These are phyloP conservation scores for Persicaria maculosa DNA, from an alignment of 148 eudicot species.

Conservation along the genomic window DNA sequence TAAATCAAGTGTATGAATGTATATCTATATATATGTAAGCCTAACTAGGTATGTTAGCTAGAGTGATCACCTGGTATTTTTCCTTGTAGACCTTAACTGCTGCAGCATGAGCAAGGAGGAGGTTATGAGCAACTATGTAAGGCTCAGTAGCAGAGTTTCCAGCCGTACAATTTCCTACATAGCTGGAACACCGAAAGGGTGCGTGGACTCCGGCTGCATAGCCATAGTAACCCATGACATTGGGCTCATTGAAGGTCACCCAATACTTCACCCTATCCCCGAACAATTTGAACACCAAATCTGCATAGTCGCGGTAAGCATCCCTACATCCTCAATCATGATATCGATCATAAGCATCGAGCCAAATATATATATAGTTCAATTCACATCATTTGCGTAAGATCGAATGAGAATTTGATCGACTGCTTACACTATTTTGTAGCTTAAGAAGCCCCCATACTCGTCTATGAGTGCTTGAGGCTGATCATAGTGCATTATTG, in stretches of 20 bases:
- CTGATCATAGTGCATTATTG: conserved; percentile 10
- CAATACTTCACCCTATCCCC: conserved; percentile 11
- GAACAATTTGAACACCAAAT: conserved; percentile 5
- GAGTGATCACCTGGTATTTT: conserved; percentile 1
- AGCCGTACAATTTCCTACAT: conserved; percentile 8
- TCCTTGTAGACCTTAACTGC: background rate
- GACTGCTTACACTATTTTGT: conserved; percentile 9
- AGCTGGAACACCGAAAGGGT: conserved; percentile 8
- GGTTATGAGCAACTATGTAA: conserved; percentile 11
- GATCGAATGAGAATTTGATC: too few relatives aligned
- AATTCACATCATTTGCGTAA: too few relatives aligned
- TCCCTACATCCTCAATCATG: background rate
- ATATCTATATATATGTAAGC: background rate
- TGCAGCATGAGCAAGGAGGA: conserved; percentile 8
- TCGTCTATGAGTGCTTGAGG: conserved; percentile 15
- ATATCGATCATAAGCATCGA: background rate
- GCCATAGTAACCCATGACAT: background rate
- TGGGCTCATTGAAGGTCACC: conserved; percentile 13
- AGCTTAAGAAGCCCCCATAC: conserved; percentile 4
- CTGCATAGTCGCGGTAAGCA: background rate
- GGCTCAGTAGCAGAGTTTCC: conserved; percentile 14
- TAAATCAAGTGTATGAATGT: background rate
- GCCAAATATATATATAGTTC: too few relatives aligned
- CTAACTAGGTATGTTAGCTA: background rate
- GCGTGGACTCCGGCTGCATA: background rate